Conservation (phyloP, 2,329 filamentous ascomycete genomes). For the Alternaria dauci region DNA sequence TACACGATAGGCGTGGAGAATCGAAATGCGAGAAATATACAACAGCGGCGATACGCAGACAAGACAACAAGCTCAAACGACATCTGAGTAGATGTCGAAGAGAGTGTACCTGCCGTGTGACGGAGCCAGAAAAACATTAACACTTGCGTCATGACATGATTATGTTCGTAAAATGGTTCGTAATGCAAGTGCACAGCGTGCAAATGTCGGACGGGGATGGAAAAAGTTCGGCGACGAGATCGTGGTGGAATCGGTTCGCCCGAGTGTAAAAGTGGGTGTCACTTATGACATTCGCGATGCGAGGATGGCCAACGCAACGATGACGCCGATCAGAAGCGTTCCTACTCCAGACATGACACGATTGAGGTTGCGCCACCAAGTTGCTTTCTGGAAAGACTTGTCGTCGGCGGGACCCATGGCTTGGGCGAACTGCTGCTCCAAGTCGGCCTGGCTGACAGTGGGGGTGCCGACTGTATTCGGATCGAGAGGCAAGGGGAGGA, state of each 20-base stretch:
- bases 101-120: conserved; percentile 32
- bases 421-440: conserved; percentile 57
- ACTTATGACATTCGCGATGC: conserved; percentile 45
- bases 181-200: conserved; percentile 26
- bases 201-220: conserved; percentile 12
- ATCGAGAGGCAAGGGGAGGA: conserved; percentile 73
- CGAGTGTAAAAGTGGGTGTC: conserved; percentile 14
- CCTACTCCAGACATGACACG: conserved; percentile 68
- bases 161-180: conserved; percentile 34
- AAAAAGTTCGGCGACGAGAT: not conserved
- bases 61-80: conserved; percentile 31
- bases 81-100: conserved; percentile 24
- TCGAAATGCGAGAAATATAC: conserved; percentile 32
- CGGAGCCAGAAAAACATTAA: conserved; percentile 41
- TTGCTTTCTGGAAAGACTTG: conserved; percentile 65
- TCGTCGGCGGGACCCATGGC: conserved; percentile 57
- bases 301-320: conserved; percentile 53
- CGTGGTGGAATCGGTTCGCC: conserved; percentile 12
- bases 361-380: conserved; percentile 71
- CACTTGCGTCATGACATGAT: conserved; percentile 39
- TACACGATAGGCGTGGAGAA: conserved; percentile 14
- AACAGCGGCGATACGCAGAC: conserved; percentile 23
- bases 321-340: conserved; percentile 61
- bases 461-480: conserved; percentile 54
- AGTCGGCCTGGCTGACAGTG: conserved; percentile 45